phyloP scores from a whole-genome alignment of 805 yeast species.

The Sungouiozyma ichnusensis region DNA sequence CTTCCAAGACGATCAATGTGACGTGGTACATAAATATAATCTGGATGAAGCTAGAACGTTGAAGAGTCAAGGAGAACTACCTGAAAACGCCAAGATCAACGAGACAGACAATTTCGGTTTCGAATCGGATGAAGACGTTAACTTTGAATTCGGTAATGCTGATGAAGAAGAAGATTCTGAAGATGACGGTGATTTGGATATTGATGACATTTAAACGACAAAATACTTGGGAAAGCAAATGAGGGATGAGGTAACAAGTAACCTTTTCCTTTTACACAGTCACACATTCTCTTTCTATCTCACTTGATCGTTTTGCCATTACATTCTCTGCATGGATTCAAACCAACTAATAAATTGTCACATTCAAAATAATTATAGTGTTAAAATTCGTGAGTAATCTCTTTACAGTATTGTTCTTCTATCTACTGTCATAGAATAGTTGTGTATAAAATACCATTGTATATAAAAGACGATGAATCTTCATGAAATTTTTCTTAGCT shows the following conservation, averaged over 20 bases:
- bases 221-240: too few species aligned
- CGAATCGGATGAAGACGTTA: conserved; percentile 94
- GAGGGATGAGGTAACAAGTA: too few species aligned
- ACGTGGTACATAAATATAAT: conserved; percentile 91
- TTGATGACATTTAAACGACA: conserved; percentile 75
- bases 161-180: conserved; percentile 70
- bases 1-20: conserved; percentile 97
- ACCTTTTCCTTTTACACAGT: too few species aligned
- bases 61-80: conserved; percentile 92
- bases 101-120: conserved; percentile 96
- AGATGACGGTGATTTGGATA: conserved; percentile 57
- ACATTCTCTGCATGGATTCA: background rate
- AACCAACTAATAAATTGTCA: background rate
- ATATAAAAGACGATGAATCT: background rate
- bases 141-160: conserved; percentile 95
- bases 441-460: background rate
- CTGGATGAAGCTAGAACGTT: conserved; percentile 97
- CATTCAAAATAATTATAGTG: background rate
- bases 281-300: background rate
- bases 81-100: conserved; percentile 93
- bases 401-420: background rate
- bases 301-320: background rate
- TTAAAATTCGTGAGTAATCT: background rate
- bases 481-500: background rate
- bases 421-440: background rate